A percentile compares a stretch with the other conserved stretches of the same genome.
Evolutionary conservation across 108 stramenopile genomes (phyloP).

Genomic region (Nitzschia sp.): DNA sequence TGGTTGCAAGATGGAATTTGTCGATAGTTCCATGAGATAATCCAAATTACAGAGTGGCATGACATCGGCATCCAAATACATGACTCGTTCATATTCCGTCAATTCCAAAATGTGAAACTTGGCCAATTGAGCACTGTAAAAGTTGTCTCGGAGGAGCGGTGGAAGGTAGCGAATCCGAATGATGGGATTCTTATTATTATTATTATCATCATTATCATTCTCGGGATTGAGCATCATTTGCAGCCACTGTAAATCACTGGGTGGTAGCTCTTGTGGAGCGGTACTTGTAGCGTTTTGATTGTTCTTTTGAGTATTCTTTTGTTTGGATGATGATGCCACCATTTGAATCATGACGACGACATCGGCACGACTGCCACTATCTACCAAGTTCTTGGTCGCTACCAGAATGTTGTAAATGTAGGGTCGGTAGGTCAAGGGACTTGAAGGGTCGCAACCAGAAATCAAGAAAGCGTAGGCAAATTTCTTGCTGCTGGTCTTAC

Average conservation of each 20-base stretch:
- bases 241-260: conserved; percentile 16
- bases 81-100: conserved; percentile 47
- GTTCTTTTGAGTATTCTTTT: neutral
- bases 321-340: conserved; percentile 20
- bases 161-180: conserved; percentile 30
- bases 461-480: conserved; percentile 45
- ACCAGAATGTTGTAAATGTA: conserved; percentile 49
- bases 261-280: conserved; percentile 19
- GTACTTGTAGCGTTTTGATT: neutral
- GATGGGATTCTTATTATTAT: too few species aligned
- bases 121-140: conserved; percentile 40
- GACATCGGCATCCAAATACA: conserved; percentile 63
- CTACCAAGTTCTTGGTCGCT: conserved; percentile 20
- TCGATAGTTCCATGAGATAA: conserved; percentile 42
- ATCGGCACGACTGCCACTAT: conserved; percentile 35
- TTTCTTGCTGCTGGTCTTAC: conserved; percentile 27
- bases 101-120: conserved; percentile 48
- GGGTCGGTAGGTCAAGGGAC: conserved; percentile 28
- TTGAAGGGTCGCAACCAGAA: conserved; percentile 45
- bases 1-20: neutral
- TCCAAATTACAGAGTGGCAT: conserved; percentile 58
- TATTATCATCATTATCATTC: too few species aligned
- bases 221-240: neutral
- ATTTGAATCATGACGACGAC: conserved; percentile 42
- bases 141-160: conserved; percentile 31